phyloP scores from a whole-genome alignment of 257 asterid genomes.

The Fraxinus quadrangulata region DNA sequence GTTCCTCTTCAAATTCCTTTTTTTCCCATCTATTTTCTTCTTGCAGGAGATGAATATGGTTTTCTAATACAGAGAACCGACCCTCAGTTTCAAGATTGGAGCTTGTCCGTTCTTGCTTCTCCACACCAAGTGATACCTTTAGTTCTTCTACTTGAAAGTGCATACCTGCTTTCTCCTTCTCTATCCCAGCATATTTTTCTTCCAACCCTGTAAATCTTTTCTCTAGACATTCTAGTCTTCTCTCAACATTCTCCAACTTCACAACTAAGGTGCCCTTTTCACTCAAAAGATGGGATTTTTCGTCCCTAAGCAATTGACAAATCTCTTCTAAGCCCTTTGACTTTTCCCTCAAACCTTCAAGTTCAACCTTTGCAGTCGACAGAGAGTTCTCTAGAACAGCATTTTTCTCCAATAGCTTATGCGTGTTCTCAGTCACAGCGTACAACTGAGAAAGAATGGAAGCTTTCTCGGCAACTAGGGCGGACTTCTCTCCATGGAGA shows the following conservation, averaged over 20 bases:
- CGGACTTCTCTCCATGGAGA: constrained; percentile 59
- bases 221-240: constrained; percentile 59
- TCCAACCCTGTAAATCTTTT: constrained; percentile 65
- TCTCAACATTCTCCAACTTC: constrained; percentile 67
- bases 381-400: constrained; percentile 81
- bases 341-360: constrained; percentile 87
- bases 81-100: constrained; percentile 53
- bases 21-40: constrained; percentile 73
- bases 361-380: constrained; percentile 67
- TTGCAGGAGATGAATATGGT: constrained; percentile 64
- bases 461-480: constrained; percentile 77
- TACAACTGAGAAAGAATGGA: constrained; percentile 73
- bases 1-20: constrained; percentile 75
- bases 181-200: constrained; percentile 62
- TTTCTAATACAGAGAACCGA: constrained; percentile 63
- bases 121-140: constrained; percentile 52
- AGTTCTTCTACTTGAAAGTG: constrained; percentile 63
- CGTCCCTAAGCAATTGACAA: constrained; percentile 73
- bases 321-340: constrained; percentile 83
- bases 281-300: constrained; percentile 56
- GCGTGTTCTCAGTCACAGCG: constrained; percentile 72
- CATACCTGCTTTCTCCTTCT: constrained; percentile 71
- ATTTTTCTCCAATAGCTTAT: constrained; percentile 66
- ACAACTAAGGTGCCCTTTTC: constrained; percentile 60
- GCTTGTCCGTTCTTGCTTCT: constrained; percentile 67